phyloP scores from a whole-genome alignment of 345 rosid genomes.

The Theobroma cacao region DNA sequence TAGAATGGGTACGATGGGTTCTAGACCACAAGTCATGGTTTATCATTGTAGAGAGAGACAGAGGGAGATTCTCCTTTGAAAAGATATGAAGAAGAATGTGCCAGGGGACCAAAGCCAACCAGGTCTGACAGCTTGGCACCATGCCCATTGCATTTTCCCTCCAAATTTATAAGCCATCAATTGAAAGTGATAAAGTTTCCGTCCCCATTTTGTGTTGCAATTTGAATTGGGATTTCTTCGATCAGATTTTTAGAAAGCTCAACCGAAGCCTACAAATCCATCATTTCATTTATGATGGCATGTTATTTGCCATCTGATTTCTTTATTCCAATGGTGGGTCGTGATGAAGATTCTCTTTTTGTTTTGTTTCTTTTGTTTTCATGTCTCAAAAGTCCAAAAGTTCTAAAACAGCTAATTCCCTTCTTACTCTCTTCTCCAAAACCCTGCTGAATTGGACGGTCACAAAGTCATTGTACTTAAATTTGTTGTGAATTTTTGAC shows the following conservation, averaged over 20 bases:
- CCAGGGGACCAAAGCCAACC: conserved; percentile 1
- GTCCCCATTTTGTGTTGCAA: not conserved
- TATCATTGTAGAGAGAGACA: conserved; percentile 13
- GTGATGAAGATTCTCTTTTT: not conserved
- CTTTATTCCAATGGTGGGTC: not conserved
- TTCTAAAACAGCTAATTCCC: no score
- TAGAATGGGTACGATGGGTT: conserved; percentile 27
- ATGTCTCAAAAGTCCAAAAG: not conserved
- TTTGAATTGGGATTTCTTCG: not conserved
- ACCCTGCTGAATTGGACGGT: no score
- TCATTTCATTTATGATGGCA: not conserved
- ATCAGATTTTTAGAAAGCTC: not conserved
- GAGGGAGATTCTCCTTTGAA: conserved; percentile 17
- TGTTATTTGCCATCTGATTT: not conserved
- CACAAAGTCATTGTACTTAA: no score
- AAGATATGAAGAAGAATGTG: conserved; percentile 22
- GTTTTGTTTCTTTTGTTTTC: not conserved
- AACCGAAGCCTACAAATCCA: not conserved
- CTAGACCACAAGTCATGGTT: conserved; percentile 30
- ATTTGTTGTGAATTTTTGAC: no score
- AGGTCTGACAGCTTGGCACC: conserved; percentile 18
- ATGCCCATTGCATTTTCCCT: not conserved
- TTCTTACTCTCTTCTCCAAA: no score
- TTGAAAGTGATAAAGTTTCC: not conserved
- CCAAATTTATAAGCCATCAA: conserved; percentile 7